phyloP scores from a whole-genome alignment of 2,329 filamentous ascomycete genomes.

The Leptographium procerum region DNA sequence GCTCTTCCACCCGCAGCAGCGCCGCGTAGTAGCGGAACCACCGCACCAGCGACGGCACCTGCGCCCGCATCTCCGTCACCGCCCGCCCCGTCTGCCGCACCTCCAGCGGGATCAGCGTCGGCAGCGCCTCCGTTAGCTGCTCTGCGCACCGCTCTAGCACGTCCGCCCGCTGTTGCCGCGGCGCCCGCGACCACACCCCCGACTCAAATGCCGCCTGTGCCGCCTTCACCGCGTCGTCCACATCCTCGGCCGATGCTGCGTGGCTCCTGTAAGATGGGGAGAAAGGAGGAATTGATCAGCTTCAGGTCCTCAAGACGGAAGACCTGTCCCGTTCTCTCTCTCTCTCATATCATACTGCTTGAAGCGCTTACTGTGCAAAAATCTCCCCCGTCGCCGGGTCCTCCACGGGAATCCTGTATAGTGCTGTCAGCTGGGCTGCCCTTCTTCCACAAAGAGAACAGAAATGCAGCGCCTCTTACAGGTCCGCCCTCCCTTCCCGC shows the following conservation, averaged over 20 bases:
- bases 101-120: constrained; percentile 49
- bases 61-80: constrained; percentile 58
- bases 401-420: constrained; percentile 16
- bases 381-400: constrained; percentile 17
- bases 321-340: neutral
- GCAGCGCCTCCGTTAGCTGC: constrained; percentile 40
- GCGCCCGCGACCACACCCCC: constrained; percentile 44
- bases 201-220: constrained; percentile 36
- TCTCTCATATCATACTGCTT: neutral
- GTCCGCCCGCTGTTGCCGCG: constrained; percentile 46
- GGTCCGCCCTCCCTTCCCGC: constrained; percentile 9
- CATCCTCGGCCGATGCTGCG: constrained; percentile 32
- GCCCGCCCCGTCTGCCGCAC: constrained; percentile 57
- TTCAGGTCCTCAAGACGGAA: no score
- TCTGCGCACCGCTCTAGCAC: constrained; percentile 49
- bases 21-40: constrained; percentile 66
- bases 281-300: no score
- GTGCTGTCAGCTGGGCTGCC: neutral
- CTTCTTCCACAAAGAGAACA: neutral
- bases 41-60: constrained; percentile 52
- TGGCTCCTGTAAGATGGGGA: constrained; percentile 37
- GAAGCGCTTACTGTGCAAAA: constrained; percentile 13
- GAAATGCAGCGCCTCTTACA: constrained; percentile 8
- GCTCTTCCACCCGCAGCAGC: constrained; percentile 55
- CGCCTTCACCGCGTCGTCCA: constrained; percentile 26